Conservation (phyloP, 1,139 yeast genomes). For the Saccharomyces hybrid region DNA sequence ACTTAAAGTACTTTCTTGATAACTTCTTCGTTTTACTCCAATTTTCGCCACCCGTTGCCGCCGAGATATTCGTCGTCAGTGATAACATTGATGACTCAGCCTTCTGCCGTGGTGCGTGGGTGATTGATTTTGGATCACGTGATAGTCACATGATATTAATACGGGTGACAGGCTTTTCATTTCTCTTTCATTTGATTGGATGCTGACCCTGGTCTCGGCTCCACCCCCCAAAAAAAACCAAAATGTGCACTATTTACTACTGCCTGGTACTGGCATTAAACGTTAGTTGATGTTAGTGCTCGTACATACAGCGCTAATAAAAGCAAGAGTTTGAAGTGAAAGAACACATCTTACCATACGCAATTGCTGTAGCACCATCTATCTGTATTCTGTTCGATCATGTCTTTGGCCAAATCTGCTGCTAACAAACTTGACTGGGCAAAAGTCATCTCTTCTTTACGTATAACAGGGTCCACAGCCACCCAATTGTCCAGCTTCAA, state of each 20-base stretch:
- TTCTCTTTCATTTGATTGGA: background rate
- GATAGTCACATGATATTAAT: background rate
- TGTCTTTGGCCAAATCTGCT: conserved; percentile 48
- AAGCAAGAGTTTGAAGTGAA: too few relatives aligned
- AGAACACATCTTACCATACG: background rate
- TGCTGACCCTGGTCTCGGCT: background rate
- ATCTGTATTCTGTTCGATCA: conserved; percentile 5
- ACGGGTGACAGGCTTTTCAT: background rate
- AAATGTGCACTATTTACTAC: background rate
- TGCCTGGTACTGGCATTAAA: background rate
- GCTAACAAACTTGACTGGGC: conserved; percentile 94
- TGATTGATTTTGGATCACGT: background rate
- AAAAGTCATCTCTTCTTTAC: conserved; percentile 78
- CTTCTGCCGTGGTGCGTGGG: too few relatives aligned
- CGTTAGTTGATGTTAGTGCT: background rate
- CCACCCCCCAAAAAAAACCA: background rate
- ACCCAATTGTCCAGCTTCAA: conserved; percentile 83
- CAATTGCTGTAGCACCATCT: background rate
- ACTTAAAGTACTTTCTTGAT: background rate
- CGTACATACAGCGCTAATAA: too few relatives aligned
- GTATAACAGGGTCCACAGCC: conserved; percentile 90
- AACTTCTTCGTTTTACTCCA: background rate
- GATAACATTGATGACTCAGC: background rate
- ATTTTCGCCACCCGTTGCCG: background rate
- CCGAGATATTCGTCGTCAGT: background rate